Percentiles rank a stretch among this genome's conserved stretches.
Evolutionary conservation across 176 grass and related monocot species (phyloP).

Genomic region (Oropetium thomaeum): DNA sequence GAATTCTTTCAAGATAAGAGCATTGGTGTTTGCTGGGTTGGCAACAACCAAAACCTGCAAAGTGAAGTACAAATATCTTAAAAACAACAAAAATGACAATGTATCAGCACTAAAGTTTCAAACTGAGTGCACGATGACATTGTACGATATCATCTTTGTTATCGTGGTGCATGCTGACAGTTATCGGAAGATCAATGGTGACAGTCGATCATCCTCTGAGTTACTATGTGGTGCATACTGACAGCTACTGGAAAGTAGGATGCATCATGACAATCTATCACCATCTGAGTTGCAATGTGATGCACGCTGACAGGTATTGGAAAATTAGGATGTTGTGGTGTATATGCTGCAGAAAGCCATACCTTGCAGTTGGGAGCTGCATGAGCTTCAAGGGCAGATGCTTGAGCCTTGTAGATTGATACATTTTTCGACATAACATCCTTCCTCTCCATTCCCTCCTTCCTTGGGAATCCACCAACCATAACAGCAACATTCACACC

Average conservation of each 20-base stretch:
- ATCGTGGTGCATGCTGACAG: conserved; percentile 17
- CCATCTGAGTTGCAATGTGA: neutral
- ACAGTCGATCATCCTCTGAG: neutral
- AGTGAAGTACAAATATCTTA: neutral
- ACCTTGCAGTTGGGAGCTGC: conserved; percentile 95
- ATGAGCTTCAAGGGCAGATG: conserved; percentile 84
- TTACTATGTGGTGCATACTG: neutral
- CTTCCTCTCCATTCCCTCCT: conserved; percentile 98
- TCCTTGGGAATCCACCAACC: conserved; percentile 98
- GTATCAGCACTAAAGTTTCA: neutral
- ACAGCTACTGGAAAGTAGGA: neutral
- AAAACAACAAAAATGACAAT: neutral
- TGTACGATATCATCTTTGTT: no score
- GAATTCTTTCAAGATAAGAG: conserved; percentile 95
- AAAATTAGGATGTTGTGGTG: neutral
- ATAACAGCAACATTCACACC: conserved; percentile 93
- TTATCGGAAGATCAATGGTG: no score
- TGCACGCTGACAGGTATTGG: neutral
- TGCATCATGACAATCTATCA: neutral
- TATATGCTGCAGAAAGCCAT: neutral
- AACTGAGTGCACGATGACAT: neutral
- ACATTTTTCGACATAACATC: conserved; percentile 99
- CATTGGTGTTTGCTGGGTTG: conserved; percentile 97
- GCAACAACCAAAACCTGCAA: conserved; percentile 93
- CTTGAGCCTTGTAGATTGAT: conserved; percentile 97